Base-by-base conservation (phyloP, 352 stramenopile genomes). In the Globisporangium cystogenes region DNA sequence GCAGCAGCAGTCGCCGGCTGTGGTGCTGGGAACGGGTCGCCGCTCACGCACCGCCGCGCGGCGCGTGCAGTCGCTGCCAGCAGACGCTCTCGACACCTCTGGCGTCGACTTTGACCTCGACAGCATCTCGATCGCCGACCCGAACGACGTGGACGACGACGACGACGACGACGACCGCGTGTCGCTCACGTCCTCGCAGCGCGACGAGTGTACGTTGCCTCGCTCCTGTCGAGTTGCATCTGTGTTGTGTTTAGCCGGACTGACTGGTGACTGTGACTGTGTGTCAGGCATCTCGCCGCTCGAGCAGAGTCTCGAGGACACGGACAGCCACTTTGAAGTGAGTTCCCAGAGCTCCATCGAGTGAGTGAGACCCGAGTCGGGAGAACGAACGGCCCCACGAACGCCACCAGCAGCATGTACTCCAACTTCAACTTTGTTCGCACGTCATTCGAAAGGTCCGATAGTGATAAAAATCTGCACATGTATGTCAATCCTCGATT, bases 241-340 rank as follows among this genome's bases (percentile, higher is more conserved):
- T 20, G 7, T 10, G 44, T 51, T 40, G 27, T 4, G n/a, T 20
- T 44, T 15, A n/a, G 12, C 11, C 18, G 21, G 50, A 43, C 72
- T 47, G 64, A 21, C 12, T 29, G 15, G 23, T 48, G 15, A 31
- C 45, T 58, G 16, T 53, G 31, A 20, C 12, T 3, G n/a, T 57
- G 15, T n/a, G n/a, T n/a, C 51, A 93, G 82, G 75, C 56, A 68
- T 91, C 55, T 94, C 81, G n/a, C 79, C 83, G 15, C 53, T 92
- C 45, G 79, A 78, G 7, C 72, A 88, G 44, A 93, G 82, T 54
- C 70, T 86, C 29, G 82, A 86, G 36, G 83, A 90, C 50, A 82
- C 57, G 26, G 81, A 90, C 26, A 91, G 77, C 54, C 77, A 90
- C 54, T 92, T 90, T 46, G 83, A 90, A 55, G 76, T 91, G 50